Conservation (phyloP, 2,329 filamentous ascomycete genomes). For the Sporothrix inflata region DNA sequence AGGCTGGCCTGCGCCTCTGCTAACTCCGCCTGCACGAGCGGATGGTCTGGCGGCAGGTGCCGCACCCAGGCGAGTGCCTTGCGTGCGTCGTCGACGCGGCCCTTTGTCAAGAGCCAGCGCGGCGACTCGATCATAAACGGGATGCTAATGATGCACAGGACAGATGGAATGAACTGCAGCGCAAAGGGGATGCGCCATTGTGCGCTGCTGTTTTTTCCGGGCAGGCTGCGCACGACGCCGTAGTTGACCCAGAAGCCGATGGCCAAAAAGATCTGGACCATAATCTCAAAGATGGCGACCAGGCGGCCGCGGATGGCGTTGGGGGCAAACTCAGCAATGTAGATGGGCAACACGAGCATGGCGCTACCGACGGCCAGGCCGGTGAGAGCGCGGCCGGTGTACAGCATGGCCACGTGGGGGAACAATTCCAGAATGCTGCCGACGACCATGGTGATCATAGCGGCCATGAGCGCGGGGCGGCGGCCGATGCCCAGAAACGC, state of each 20-base stretch:
- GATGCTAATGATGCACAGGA: constrained; percentile 49
- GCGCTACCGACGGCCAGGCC: constrained; percentile 61
- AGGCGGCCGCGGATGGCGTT: constrained; percentile 61
- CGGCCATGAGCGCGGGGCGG: constrained; percentile 53
- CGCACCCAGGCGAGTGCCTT: constrained; percentile 49
- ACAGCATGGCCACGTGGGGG: constrained; percentile 48
- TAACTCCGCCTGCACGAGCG: constrained; percentile 50
- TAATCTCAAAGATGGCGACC: constrained; percentile 56
- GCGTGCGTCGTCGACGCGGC: constrained; percentile 46
- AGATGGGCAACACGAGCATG: constrained; percentile 63
- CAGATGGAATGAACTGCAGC: constrained; percentile 50
- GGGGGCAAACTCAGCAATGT: constrained; percentile 65
- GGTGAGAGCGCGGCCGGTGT: constrained; percentile 60
- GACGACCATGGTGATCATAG: constrained; percentile 49
- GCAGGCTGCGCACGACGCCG: constrained; percentile 46
- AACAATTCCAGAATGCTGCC: constrained; percentile 51
- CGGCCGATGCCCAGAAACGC: constrained; percentile 45
- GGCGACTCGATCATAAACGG: constrained; percentile 49
- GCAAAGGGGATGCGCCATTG: constrained; percentile 56
- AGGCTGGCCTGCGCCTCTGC: constrained; percentile 46
- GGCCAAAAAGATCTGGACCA: constrained; percentile 56
- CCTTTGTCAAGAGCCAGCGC: constrained; percentile 49
- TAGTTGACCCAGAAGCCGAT: constrained; percentile 59
- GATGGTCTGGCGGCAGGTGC: constrained; percentile 19
- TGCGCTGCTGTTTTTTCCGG: constrained; percentile 34